phyloP scores from a whole-genome alignment of 2,329 filamentous ascomycete genomes.

The Arthrinium phaeospermum region DNA sequence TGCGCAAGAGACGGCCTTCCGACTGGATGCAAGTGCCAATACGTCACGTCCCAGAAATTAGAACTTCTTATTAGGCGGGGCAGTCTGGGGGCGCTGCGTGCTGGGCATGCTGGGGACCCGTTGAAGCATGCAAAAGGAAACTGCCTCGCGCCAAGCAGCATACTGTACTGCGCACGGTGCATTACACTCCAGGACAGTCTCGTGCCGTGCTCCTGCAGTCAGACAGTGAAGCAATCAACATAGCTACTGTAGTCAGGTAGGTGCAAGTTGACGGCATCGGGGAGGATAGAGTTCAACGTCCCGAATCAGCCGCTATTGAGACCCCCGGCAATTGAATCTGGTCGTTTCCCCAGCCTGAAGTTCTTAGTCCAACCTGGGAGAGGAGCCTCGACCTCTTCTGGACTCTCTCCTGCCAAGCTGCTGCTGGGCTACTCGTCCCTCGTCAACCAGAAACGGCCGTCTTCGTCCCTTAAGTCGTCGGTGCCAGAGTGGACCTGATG shows the following conservation, averaged over 20 bases:
- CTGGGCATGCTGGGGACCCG: neutral
- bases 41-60: constrained; percentile 10
- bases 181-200: neutral
- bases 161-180: constrained; percentile 3
- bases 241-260: neutral
- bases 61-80: constrained; percentile 15
- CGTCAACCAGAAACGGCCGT: constrained; percentile 9
- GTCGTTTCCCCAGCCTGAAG: neutral
- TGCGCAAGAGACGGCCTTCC: neutral
- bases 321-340: neutral
- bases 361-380: neutral
- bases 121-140: neutral
- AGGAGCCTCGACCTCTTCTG: neutral
- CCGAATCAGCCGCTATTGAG: neutral
- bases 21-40: neutral
- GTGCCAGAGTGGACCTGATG: neutral
- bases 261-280: neutral
- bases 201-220: neutral
- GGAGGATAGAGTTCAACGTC: neutral
- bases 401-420: neutral
- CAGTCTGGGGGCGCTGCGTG: neutral
- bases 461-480: neutral
- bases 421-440: neutral
- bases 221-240: neutral
- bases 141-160: neutral